phyloP scores from a whole-genome alignment of 139 green algal species.

The Picochlorum sp. region DNA sequence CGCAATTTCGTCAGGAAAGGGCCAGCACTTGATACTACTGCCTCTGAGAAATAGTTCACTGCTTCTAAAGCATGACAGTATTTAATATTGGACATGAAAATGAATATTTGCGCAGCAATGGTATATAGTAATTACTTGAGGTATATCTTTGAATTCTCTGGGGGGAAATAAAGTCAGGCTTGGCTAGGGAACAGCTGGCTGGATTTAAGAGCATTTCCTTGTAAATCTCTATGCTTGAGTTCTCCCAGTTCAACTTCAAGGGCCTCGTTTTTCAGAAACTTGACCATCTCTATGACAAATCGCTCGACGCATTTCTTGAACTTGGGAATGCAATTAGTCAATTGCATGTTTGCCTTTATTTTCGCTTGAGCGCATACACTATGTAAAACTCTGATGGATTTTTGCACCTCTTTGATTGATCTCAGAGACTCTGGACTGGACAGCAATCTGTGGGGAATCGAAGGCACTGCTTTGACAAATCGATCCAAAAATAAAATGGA shows the following conservation, averaged over 20 bases:
- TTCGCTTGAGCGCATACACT: conserved; percentile 28
- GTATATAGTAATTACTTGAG: too few species aligned
- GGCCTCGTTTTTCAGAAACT: not conserved
- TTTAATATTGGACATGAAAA: too few species aligned
- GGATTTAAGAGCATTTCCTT: conserved; percentile 4
- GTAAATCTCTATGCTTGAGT: conserved; percentile 27
- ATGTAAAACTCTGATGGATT: conserved; percentile 20
- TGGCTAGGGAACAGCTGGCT: conserved; percentile 4
- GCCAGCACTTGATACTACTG: not conserved
- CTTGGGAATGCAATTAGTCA: conserved; percentile 7
- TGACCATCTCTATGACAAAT: conserved; percentile 12
- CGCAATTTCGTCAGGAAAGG: too few species aligned
- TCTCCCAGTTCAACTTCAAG: conserved; percentile 4
- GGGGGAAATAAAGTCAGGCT: too few species aligned
- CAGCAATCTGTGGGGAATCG: too few species aligned
- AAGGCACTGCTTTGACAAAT: too few species aligned
- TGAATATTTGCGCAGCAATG: too few species aligned
- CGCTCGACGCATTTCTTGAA: conserved; percentile 18
- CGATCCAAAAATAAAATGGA: too few species aligned
- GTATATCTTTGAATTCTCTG: too few species aligned
- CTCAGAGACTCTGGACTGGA: too few species aligned
- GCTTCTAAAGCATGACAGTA: too few species aligned
- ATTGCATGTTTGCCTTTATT: not conserved
- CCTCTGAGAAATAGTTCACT: not conserved
- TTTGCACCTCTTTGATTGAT: conserved; percentile 23